Evolutionary conservation across 2,329 filamentous ascomycete genomes (phyloP).

Genomic region (Macrophomina tecta): DNA sequence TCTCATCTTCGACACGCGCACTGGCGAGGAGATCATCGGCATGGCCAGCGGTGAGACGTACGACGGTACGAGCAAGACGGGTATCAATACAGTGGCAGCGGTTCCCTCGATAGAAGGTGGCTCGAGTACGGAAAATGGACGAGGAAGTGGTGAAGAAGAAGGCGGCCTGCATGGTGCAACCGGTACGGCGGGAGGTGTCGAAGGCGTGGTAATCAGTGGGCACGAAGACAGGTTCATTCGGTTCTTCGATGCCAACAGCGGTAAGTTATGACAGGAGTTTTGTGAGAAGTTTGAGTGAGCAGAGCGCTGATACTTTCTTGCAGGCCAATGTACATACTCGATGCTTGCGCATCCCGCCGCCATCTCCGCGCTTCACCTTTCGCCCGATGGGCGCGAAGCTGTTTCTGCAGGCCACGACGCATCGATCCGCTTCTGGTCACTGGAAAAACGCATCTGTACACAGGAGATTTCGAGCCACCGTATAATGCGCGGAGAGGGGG

Average conservation of each 20-base stretch:
- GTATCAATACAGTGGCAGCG: constrained; percentile 89
- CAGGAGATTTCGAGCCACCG: constrained; percentile 95
- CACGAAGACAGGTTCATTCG: constrained; percentile 96
- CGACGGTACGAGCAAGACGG: constrained; percentile 79
- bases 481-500: constrained; percentile 93
- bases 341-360: constrained; percentile 96
- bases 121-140: constrained; percentile 62
- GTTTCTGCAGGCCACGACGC: constrained; percentile 97
- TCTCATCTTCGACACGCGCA: constrained; percentile 88
- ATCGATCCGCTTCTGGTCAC: constrained; percentile 92
- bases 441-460: constrained; percentile 93
- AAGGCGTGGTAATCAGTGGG: constrained; percentile 93
- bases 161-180: constrained; percentile 79
- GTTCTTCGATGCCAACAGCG: constrained; percentile 98
- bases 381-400: constrained; percentile 90
- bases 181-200: constrained; percentile 73
- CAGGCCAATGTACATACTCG: constrained; percentile 98
- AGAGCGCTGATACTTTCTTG: background rate
- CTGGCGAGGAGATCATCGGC: constrained; percentile 85
- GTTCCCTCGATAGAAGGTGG: constrained; percentile 79
- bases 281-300: background rate
- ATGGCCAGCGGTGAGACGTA: constrained; percentile 97
- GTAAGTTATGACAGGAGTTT: constrained; percentile 62
- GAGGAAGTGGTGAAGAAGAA: constrained; percentile 74
- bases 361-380: constrained; percentile 89